phyloP scores from a whole-genome alignment of 2,329 filamentous ascomycete species.

The Colletotrichum caudatum region DNA sequence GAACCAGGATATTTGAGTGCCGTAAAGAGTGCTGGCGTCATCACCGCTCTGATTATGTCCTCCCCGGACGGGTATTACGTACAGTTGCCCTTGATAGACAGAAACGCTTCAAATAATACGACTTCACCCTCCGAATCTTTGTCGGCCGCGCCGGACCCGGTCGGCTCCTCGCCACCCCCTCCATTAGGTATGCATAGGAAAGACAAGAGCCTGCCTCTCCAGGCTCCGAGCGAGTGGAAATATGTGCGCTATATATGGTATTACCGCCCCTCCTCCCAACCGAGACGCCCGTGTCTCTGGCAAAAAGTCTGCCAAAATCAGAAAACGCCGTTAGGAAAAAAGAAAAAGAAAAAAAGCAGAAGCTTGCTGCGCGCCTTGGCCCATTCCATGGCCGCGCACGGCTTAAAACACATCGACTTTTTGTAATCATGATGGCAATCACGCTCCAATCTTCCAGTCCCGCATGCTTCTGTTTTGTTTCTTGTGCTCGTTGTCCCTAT shows the following conservation, averaged over 20 bases:
- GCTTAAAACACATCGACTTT: background rate
- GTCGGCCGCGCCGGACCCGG: slow-evolving; percentile 24
- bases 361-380: background rate
- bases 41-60: slow-evolving; percentile 29
- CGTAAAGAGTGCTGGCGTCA: slow-evolving; percentile 12
- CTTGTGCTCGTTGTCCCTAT: background rate
- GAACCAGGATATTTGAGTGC: background rate
- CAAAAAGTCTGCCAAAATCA: slow-evolving; percentile 1
- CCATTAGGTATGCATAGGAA: slow-evolving; percentile 24
- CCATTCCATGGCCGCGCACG: background rate
- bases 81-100: background rate
- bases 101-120: slow-evolving; percentile 22
- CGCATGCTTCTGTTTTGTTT: background rate
- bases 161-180: slow-evolving; percentile 4
- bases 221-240: slow-evolving; percentile 32
- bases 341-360: background rate
- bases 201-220: background rate
- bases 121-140: slow-evolving; percentile 11
- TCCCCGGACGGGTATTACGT: slow-evolving; percentile 29
- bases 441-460: background rate
- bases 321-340: slow-evolving; percentile 12
- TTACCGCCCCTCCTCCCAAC: slow-evolving; percentile 10
- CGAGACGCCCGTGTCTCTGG: slow-evolving; percentile 12
- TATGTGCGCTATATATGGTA: slow-evolving; percentile 36
- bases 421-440: background rate